These are phyloP conservation scores for Candida nitratophila DNA, from an alignment of 805 yeast genomes.

Conservation along the genomic window DNA sequence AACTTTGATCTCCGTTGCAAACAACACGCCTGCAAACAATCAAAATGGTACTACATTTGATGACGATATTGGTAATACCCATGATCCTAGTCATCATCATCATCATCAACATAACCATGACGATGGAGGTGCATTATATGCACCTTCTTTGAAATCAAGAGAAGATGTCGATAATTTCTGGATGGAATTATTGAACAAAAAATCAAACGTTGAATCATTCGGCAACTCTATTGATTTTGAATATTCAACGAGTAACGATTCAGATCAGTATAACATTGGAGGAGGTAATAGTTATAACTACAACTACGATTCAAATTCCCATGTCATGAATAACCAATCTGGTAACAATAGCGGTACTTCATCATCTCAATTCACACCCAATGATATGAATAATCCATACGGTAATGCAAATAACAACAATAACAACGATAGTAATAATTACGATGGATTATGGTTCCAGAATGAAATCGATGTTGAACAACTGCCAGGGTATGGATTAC, in stretches of 20 bases:
- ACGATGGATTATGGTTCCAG: not conserved
- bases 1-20: not conserved
- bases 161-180: slow-evolving; percentile 19
- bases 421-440: not conserved
- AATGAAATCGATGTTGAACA: slow-evolving; percentile 12
- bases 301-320: too few relatives aligned
- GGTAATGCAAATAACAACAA: not conserved
- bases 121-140: not conserved
- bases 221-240: not conserved
- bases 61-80: too few relatives aligned
- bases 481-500: slow-evolving; percentile 1
- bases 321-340: too few relatives aligned
- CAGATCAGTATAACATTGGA: not conserved
- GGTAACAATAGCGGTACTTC: too few relatives aligned
- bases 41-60: too few relatives aligned
- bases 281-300: too few relatives aligned
- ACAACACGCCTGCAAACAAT: not conserved
- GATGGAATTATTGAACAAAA: slow-evolving; percentile 10
- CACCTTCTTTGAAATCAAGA: slow-evolving; percentile 4
- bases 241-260: not conserved
- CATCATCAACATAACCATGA: too few relatives aligned
- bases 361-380: too few relatives aligned
- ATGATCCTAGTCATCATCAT: too few relatives aligned
- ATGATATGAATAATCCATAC: too few relatives aligned
- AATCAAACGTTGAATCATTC: not conserved